These are phyloP conservation scores for Trichoderma afroharzianum DNA, from an alignment of 2,329 filamentous ascomycete species.

Conservation along the genomic window DNA sequence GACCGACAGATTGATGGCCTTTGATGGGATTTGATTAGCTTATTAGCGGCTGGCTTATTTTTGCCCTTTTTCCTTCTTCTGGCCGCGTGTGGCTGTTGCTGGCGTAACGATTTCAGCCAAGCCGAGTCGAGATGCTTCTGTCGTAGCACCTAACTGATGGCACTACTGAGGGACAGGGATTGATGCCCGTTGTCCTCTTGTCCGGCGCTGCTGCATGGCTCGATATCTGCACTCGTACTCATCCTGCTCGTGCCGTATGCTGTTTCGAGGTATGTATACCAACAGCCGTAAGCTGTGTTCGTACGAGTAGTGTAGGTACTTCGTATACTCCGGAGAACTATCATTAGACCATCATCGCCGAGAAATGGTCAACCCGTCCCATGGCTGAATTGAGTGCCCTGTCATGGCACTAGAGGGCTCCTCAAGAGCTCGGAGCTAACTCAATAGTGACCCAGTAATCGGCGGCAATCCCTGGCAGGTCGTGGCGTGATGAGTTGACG, in stretches of 20 bases:
- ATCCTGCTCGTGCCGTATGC: neutral
- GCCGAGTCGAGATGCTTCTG: neutral
- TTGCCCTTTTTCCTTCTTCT: neutral
- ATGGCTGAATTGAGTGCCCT: neutral
- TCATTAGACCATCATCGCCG: neutral
- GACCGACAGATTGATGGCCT: slow-evolving; percentile 1
- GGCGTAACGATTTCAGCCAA: slow-evolving; percentile 5
- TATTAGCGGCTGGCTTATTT: slow-evolving; percentile 3
- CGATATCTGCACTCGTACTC: neutral
- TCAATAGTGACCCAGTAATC: slow-evolving; percentile 12
- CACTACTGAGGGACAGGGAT: neutral
- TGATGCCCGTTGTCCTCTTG: neutral
- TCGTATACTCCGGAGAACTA: neutral
- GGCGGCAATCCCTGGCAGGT: slow-evolving; percentile 4
- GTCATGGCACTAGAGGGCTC: neutral
- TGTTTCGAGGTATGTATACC: neutral
- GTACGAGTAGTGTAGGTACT: neutral
- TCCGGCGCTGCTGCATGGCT: neutral
- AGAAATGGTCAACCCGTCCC: neutral
- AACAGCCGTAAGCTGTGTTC: neutral
- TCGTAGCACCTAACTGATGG: neutral
- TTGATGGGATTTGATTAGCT: neutral
- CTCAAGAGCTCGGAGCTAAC: slow-evolving; percentile 5
- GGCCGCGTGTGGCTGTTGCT: slow-evolving; percentile 9
- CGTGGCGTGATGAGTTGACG: slow-evolving; percentile 11